These are phyloP conservation scores for Litchi chinensis DNA, from an alignment of 345 rosid genomes.

Conservation along the genomic window DNA sequence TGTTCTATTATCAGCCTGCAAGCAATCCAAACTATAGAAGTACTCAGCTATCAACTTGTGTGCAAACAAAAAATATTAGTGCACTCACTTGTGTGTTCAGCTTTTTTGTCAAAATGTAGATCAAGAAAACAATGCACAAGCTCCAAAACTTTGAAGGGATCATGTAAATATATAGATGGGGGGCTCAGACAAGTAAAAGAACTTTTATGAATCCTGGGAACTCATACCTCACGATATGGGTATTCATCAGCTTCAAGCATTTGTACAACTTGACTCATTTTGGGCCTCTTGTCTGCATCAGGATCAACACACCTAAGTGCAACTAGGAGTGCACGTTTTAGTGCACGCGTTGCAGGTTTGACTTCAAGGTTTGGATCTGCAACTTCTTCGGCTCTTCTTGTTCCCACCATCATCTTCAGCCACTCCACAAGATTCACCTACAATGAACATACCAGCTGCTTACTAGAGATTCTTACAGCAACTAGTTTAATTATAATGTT, in stretches of 20 bases:
- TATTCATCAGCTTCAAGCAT: conserved; percentile 92
- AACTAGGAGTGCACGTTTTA: conserved; percentile 78
- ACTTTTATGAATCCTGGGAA: neutral
- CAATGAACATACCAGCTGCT: conserved; percentile 15
- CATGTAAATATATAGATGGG: neutral
- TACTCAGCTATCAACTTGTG: neutral
- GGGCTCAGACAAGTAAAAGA: neutral
- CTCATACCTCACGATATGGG: conserved; percentile 78
- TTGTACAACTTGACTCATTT: conserved; percentile 82
- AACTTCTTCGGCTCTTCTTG: conserved; percentile 92
- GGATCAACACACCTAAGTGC: conserved; percentile 93
- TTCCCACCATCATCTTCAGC: conserved; percentile 96
- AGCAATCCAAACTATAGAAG: neutral
- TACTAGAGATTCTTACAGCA: conserved; percentile 11
- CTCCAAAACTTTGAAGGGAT: neutral
- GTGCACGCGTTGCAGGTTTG: conserved; percentile 68
- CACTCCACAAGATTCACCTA: conserved; percentile 97
- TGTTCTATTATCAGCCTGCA: neutral
- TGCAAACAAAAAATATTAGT: neutral
- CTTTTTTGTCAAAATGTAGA: neutral
- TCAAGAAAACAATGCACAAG: neutral
- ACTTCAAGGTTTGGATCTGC: conserved; percentile 77
- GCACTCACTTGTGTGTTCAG: neutral
- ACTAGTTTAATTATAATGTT: neutral
- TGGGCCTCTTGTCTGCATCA: conserved; percentile 85